These are phyloP conservation scores for Astrothelium subdiscretum DNA, from an alignment of 495 filamentous ascomycete species.

Conservation along the genomic window DNA sequence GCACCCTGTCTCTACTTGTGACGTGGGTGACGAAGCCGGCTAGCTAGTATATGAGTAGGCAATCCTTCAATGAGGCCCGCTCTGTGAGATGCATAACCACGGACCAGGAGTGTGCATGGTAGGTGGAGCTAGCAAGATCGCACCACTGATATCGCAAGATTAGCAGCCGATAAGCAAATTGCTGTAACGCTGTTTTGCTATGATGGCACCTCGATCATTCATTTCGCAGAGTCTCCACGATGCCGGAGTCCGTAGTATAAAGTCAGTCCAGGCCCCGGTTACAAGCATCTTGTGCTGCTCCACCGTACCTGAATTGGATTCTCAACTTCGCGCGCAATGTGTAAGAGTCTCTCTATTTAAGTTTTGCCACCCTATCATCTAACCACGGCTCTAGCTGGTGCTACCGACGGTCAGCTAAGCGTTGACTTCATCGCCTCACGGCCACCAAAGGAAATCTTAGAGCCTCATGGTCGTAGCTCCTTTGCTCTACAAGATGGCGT, in stretches of 20 bases:
- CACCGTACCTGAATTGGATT: not conserved
- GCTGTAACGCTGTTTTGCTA: not conserved
- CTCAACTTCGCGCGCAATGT: not conserved
- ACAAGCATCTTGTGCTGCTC: not conserved
- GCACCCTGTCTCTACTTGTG: not conserved
- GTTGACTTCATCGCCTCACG: slow-evolving; percentile 17
- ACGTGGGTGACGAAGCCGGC: not conserved
- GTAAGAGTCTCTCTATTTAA: too few relatives aligned
- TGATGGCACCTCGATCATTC: not conserved
- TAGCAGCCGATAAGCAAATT: not conserved
- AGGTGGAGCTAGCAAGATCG: not conserved
- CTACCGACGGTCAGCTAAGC: slow-evolving; percentile 4
- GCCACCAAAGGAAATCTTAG: slow-evolving; percentile 16
- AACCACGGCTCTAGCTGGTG: not conserved
- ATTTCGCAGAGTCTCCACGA: not conserved
- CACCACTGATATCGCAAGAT: not conserved
- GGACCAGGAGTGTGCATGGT: not conserved
- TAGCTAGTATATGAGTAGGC: too few relatives aligned
- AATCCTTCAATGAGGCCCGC: not conserved
- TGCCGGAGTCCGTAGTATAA: not conserved
- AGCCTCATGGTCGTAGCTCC: slow-evolving; percentile 19
- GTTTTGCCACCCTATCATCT: not conserved
- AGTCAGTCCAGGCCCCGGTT: not conserved
- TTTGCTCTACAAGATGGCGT: slow-evolving; percentile 17
- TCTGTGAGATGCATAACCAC: not conserved